These are phyloP conservation scores for Psilocybe sp. DNA, from an alignment of 768 basidiomycete genomes.

Conservation along the genomic window DNA sequence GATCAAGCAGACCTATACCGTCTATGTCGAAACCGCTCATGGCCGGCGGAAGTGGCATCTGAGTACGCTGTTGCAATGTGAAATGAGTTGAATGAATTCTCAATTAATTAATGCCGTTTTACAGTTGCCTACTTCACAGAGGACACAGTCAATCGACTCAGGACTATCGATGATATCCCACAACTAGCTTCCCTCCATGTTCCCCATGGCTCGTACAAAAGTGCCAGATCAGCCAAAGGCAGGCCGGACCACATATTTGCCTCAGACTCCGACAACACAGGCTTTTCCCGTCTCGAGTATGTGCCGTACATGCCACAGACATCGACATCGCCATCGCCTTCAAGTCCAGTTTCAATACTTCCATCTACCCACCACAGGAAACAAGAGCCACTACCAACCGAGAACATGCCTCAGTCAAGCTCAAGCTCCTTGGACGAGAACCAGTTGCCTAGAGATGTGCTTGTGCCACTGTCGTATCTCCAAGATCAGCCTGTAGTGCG, in stretches of 20 bases:
- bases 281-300: conserved; percentile 43
- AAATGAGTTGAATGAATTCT: neutral
- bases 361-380: conserved; percentile 9
- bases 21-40: conserved; percentile 63
- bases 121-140: conserved; percentile 80
- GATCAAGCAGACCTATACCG: conserved; percentile 82
- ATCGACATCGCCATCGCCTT: conserved; percentile 16
- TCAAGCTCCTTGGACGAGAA: conserved; percentile 29
- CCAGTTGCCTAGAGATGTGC: conserved; percentile 22
- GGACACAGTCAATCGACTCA: conserved; percentile 58
- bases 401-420: conserved; percentile 23
- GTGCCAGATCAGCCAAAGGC: conserved; percentile 65
- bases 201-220: conserved; percentile 67
- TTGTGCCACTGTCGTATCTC: conserved; percentile 71
- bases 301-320: conserved; percentile 37
- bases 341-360: conserved; percentile 8
- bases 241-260: conserved; percentile 50
- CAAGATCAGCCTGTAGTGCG: conserved; percentile 60
- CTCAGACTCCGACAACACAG: conserved; percentile 33
- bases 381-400: conserved; percentile 6
- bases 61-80: conserved; percentile 42
- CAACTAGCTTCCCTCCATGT: conserved; percentile 46
- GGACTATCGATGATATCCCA: conserved; percentile 64
- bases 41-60: conserved; percentile 82
- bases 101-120: conserved; percentile 3